Evolutionary conservation across 1,284 basidiomycete species (phyloP).

Genomic region (Xerocomus nothofagi): DNA sequence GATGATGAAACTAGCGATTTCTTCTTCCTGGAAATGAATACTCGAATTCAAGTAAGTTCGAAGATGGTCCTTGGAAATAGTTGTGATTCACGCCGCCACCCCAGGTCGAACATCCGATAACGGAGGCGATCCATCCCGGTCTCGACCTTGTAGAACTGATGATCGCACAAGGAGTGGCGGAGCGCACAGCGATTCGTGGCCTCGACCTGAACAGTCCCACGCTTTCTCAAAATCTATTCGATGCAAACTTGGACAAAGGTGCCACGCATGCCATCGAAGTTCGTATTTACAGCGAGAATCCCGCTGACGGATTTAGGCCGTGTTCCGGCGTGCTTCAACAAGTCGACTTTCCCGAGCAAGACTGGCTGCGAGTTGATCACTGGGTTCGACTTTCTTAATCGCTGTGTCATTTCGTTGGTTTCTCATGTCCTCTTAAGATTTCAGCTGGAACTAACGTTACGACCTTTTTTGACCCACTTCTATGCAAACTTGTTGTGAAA

Average conservation of each 20-base stretch:
- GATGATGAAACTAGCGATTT: constrained; percentile 55
- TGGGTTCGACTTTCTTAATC: constrained; percentile 41
- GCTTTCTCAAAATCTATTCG: constrained; percentile 26
- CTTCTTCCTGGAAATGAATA: constrained; percentile 79
- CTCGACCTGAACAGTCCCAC: constrained; percentile 14
- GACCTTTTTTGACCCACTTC: constrained; percentile 58
- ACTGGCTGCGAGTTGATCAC: constrained; percentile 55
- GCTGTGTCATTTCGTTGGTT: neutral
- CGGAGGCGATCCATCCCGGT: constrained; percentile 55
- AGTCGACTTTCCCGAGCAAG: constrained; percentile 44
- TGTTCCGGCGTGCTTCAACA: constrained; percentile 62
- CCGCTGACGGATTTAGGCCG: constrained; percentile 57
- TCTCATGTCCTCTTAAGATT: constrained; percentile 35
- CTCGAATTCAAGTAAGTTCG: constrained; percentile 55
- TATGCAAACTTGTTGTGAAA: constrained; percentile 54
- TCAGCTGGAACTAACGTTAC: constrained; percentile 54
- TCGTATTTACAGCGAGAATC: constrained; percentile 68
- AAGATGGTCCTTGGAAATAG: neutral
- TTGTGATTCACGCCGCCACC: neutral
- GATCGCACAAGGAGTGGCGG: constrained; percentile 53
- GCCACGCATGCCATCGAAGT: constrained; percentile 57
- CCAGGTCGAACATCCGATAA: constrained; percentile 71
- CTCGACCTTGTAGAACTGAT: constrained; percentile 70
- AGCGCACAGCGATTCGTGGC: constrained; percentile 26
- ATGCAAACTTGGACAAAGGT: constrained; percentile 18